Conservation (phyloP, 2,329 filamentous ascomycete species). For the Coniella vitis region DNA sequence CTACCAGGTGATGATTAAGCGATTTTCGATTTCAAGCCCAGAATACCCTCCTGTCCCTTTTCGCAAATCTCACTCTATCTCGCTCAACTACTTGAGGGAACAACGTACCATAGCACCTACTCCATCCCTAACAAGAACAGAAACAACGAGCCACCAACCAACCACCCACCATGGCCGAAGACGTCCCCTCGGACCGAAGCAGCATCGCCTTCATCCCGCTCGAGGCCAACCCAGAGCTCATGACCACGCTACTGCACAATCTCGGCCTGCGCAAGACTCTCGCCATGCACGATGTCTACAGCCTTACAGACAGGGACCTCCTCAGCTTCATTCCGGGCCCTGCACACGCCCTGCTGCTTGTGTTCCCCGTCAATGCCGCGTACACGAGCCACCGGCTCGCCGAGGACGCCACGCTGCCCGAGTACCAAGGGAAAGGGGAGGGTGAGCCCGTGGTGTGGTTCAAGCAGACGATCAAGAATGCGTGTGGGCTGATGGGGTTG, state of each 20-base stretch:
- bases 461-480: constrained; percentile 88
- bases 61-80: too few species aligned
- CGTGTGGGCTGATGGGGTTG: constrained; percentile 84
- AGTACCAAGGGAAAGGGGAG: constrained; percentile 62
- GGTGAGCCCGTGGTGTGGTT: constrained; percentile 84
- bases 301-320: constrained; percentile 76
- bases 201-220: constrained; percentile 46
- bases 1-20: too few species aligned
- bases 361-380: constrained; percentile 74
- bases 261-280: constrained; percentile 77
- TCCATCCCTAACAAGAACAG: too few species aligned
- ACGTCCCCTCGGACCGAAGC: constrained; percentile 27
- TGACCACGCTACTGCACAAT: constrained; percentile 73
- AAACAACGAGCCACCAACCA: too few species aligned
- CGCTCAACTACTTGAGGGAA: too few species aligned
- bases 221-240: constrained; percentile 78
- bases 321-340: constrained; percentile 84
- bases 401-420: constrained; percentile 59
- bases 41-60: too few species aligned
- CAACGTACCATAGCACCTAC: too few species aligned
- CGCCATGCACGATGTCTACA: constrained; percentile 85
- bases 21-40: too few species aligned
- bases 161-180: constrained; percentile 16
- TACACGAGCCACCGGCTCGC: constrained; percentile 71
- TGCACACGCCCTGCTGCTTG: constrained; percentile 79